These are phyloP conservation scores for Wickerhamiella musiphila DNA, from an alignment of 805 yeast genomes.

Conservation along the genomic window DNA sequence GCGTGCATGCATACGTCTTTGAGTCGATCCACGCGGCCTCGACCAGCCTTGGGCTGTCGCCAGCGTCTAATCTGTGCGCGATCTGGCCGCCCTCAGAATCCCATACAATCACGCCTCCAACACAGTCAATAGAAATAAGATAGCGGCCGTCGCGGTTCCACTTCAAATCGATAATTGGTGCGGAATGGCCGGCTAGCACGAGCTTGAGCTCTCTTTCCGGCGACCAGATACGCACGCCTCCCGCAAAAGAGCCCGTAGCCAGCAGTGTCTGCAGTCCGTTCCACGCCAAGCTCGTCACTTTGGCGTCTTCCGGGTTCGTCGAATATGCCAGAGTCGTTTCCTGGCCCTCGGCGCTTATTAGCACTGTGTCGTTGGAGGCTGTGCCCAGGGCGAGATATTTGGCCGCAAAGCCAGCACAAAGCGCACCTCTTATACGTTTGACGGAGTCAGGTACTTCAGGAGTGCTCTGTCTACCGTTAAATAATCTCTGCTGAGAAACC, in stretches of 20 bases:
- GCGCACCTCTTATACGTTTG: too few species aligned
- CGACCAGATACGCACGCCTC: conserved; percentile 69
- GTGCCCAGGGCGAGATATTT: conserved; percentile 5
- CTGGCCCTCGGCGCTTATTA: not conserved
- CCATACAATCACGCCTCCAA: conserved; percentile 44
- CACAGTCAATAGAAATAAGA: conserved; percentile 43
- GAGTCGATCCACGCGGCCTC: conserved; percentile 64
- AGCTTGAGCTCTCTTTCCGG: conserved; percentile 48
- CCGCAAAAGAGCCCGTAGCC: conserved; percentile 48
- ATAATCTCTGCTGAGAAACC: too few species aligned
- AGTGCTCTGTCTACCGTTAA: too few species aligned
- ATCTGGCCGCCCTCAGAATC: conserved; percentile 33
- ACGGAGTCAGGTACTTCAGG: too few species aligned
- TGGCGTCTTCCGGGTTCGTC: not conserved
- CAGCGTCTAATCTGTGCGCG: conserved; percentile 3
- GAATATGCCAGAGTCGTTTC: conserved; percentile 1
- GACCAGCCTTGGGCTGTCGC: conserved; percentile 5
- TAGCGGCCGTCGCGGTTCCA: conserved; percentile 46
- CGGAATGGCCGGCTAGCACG: conserved; percentile 29
- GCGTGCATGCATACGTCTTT: conserved; percentile 53
- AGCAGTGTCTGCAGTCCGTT: conserved; percentile 22
- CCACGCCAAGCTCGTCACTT: conserved; percentile 7
- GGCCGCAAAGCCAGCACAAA: not conserved
- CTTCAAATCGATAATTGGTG: conserved; percentile 35
- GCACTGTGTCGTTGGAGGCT: conserved; percentile 5